A percentile compares a stretch with the other conserved stretches of the same genome.
phyloP scores from a whole-genome alignment of 75 land plant genomes.

The Ceratopteris richardii region DNA sequence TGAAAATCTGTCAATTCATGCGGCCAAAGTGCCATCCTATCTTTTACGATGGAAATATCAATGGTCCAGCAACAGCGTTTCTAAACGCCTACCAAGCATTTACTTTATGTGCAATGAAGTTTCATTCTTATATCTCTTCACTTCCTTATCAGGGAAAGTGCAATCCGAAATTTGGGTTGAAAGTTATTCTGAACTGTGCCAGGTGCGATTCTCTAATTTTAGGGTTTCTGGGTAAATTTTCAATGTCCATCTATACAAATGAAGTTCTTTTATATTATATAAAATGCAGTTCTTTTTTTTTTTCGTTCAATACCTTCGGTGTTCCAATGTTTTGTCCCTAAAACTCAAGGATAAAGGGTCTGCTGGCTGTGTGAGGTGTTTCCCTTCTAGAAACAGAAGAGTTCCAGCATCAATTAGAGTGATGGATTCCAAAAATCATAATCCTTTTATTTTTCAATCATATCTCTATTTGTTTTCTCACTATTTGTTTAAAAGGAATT shows the following conservation, averaged over 20 bases:
- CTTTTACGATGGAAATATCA: conserved; percentile 78
- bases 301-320: background rate
- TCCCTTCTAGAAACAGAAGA: too few species aligned
- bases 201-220: too few species aligned
- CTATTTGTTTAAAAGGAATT: too few species aligned
- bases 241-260: too few species aligned
- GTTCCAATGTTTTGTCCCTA: background rate
- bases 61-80: conserved; percentile 64
- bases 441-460: too few species aligned
- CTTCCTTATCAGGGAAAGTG: conserved; percentile 24
- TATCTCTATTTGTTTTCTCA: too few species aligned
- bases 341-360: too few species aligned
- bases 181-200: conserved; percentile 33
- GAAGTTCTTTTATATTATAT: background rate
- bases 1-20: conserved; percentile 61
- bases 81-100: conserved; percentile 87
- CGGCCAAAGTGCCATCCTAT: conserved; percentile 88
- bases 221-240: too few species aligned
- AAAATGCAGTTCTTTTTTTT: background rate
- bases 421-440: too few species aligned
- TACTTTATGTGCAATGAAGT: conserved; percentile 94
- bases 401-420: too few species aligned
- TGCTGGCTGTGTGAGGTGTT: too few species aligned
- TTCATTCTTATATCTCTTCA: conserved; percentile 57
- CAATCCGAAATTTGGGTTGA: conserved; percentile 22